These are phyloP conservation scores for Vicia sativa DNA, from an alignment of 306 rosid genomes.

Conservation along the genomic window DNA sequence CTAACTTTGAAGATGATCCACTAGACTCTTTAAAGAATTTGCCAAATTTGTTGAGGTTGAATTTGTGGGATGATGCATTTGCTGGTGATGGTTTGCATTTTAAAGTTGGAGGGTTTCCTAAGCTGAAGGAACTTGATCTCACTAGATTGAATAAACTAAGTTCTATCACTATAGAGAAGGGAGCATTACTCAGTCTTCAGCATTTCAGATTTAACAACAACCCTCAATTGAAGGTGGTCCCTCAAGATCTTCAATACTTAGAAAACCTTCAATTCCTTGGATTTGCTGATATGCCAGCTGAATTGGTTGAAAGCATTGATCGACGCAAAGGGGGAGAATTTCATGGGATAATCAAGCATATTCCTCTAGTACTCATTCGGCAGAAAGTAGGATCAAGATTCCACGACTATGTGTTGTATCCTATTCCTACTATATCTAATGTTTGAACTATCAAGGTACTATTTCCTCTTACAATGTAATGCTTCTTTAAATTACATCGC, in stretches of 20 bases:
- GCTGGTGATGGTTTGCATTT: slow-evolving; percentile 17
- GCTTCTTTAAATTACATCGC: no score
- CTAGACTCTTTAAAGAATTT: slow-evolving; percentile 16
- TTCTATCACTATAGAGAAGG: background rate
- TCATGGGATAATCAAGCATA: slow-evolving; percentile 7
- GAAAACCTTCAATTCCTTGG: slow-evolving; percentile 21
- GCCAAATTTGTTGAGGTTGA: slow-evolving; percentile 8
- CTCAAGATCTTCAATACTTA: slow-evolving; percentile 1
- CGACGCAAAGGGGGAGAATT: slow-evolving; percentile 4
- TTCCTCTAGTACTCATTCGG: slow-evolving; percentile 5
- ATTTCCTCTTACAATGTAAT: no score
- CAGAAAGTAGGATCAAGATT: slow-evolving; percentile 13
- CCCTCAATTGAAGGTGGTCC: slow-evolving; percentile 19
- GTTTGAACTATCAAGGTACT: slow-evolving; percentile 5
- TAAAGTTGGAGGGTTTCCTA: slow-evolving; percentile 3
- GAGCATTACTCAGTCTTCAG: slow-evolving; percentile 24
- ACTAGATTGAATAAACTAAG: slow-evolving; percentile 9
- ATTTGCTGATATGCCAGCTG: slow-evolving; percentile 30
- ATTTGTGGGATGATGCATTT: slow-evolving; percentile 21
- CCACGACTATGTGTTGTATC: slow-evolving; percentile 1
- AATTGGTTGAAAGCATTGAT: slow-evolving; percentile 31
- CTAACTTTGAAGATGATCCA: slow-evolving; percentile 18
- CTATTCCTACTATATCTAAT: background rate
- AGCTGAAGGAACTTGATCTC: background rate
- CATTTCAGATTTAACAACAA: slow-evolving; percentile 5